These are phyloP conservation scores for Phytophthora pseudosyringae DNA, from an alignment of 352 stramenopile genomes.

Conservation along the genomic window DNA sequence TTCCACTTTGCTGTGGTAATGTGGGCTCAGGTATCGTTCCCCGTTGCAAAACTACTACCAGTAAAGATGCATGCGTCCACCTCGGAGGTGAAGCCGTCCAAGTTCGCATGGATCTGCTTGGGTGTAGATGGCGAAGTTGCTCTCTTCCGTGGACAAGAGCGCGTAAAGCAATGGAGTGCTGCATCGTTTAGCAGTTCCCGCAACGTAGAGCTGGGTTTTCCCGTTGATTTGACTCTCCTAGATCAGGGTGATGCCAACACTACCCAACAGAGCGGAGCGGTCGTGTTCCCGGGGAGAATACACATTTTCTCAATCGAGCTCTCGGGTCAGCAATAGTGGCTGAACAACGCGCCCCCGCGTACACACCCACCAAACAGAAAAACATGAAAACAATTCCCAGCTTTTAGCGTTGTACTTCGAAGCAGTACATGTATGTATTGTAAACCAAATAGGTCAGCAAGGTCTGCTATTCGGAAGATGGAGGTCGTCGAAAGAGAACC, in stretches of 20 bases:
- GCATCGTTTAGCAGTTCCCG: constrained; percentile 14
- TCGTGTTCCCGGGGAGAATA: constrained; percentile 45
- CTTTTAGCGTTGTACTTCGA: constrained; percentile 4
- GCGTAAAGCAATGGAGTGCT: constrained; percentile 35
- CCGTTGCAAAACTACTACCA: constrained; percentile 46
- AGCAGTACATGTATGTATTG: background rate
- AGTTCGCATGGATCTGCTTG: constrained; percentile 46
- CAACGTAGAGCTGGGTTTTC: constrained; percentile 16
- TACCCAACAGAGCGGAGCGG: constrained; percentile 20
- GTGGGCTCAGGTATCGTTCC: constrained; percentile 49
- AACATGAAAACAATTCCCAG: constrained; percentile 8
- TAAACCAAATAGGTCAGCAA: background rate
- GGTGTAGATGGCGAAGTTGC: constrained; percentile 45
- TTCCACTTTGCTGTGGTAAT: constrained; percentile 45
- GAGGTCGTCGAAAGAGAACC: constrained; percentile 64
- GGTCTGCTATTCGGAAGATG: constrained; percentile 4
- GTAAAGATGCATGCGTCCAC: constrained; percentile 13
- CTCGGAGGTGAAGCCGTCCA: constrained; percentile 5
- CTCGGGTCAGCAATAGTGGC: constrained; percentile 14
- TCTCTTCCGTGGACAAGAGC: constrained; percentile 44
- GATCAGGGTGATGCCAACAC: background rate
- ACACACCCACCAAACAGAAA: constrained; percentile 2
- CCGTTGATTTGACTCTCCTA: constrained; percentile 41
- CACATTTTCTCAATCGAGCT: constrained; percentile 31
- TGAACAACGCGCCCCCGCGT: background rate